A percentile compares a stretch with the other conserved stretches of the same genome.
These are phyloP conservation scores for Phytomonas francai DNA, from an alignment of 208 protist genomes.

Conservation along the genomic window DNA sequence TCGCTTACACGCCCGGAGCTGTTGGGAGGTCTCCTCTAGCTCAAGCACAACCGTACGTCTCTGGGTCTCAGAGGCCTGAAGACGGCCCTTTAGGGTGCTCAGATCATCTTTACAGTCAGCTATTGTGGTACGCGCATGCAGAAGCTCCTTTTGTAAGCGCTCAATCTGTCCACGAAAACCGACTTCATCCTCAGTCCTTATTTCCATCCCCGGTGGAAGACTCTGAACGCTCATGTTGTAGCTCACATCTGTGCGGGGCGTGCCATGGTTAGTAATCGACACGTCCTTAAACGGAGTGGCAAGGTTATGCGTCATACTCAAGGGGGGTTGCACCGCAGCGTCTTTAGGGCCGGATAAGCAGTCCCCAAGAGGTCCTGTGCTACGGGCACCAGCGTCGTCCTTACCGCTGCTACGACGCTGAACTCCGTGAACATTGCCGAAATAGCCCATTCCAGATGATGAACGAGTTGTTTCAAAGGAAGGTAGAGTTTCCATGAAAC, in stretches of 20 bases:
- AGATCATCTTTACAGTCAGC: not conserved
- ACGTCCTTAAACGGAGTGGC: not conserved
- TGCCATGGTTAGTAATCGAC: not conserved
- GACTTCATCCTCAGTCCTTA: not conserved
- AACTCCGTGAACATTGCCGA: not conserved
- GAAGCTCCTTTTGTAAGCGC: not conserved
- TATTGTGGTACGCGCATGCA: not conserved
- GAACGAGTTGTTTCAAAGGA: not conserved
- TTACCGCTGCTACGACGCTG: not conserved
- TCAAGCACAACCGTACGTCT: slow-evolving; percentile 20
- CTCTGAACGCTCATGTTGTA: not conserved
- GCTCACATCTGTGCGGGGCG: not conserved
- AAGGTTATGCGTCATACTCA: not conserved
- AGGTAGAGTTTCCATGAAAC: not conserved
- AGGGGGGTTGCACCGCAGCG: not conserved
- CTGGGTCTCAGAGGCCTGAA: slow-evolving; percentile 18
- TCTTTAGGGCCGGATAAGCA: not conserved
- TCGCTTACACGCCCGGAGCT: slow-evolving; percentile 16
- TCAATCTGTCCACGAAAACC: not conserved
- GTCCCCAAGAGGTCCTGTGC: not conserved
- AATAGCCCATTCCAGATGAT: not conserved
- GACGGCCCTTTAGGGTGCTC: not conserved
- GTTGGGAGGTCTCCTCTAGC: slow-evolving; percentile 29
- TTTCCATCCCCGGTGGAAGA: not conserved
- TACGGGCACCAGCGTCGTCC: not conserved